Evolutionary conservation across 2,329 filamentous ascomycete genomes (phyloP), one percentile per base, ranked within the genome.

Genomic region (Helminthosporium solani): DNA sequence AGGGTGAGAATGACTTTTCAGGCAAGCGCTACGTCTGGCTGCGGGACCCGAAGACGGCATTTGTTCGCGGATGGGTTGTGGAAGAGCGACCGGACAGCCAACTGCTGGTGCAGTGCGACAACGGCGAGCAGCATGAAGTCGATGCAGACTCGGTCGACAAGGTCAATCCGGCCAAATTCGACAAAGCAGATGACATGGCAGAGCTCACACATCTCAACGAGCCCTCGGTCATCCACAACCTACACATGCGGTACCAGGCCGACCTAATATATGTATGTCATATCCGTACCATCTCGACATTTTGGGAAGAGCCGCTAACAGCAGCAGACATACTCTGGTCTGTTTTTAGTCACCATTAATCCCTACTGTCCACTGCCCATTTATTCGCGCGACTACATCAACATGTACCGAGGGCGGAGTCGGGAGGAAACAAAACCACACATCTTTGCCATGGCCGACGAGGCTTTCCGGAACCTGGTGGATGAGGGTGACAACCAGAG

Each of bases 171-270:
- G 92, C 92, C 64, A 99, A 99, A 70, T 99, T 99, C 74, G 94
- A 99, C 80, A 99, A 96, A 73, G 92, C 92, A 54, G 90, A 95
- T 74, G 95, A 99, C 71, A 99, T 99, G 94, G 94, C 95, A 19
- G 94, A 99, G 70, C 80, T 99, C 64, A 99, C 94, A 5, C 94
- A 99, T 71, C 77, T 99, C 54, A 99, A 99, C 72, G 94, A 99
- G 74, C 88, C 92, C 18, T 97, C 94, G 0, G 94, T 99, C 41
- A 91, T 99, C 41, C 91, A 99, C 74, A 99, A 99, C 67, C 80
- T 99, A 46, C 87, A 95, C 58, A 92, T 89, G 78, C 81, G 94
- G 72, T 99, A 99, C 68, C 90, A 96, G 70, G 82, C 94, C 35
- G 94, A 99, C 72, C 75, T 99, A 50, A 99, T 99, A 58, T 99